These are phyloP conservation scores for Acanthamoeba divionensis DNA, from an alignment of 208 protist genomes.

Conservation along the genomic window DNA sequence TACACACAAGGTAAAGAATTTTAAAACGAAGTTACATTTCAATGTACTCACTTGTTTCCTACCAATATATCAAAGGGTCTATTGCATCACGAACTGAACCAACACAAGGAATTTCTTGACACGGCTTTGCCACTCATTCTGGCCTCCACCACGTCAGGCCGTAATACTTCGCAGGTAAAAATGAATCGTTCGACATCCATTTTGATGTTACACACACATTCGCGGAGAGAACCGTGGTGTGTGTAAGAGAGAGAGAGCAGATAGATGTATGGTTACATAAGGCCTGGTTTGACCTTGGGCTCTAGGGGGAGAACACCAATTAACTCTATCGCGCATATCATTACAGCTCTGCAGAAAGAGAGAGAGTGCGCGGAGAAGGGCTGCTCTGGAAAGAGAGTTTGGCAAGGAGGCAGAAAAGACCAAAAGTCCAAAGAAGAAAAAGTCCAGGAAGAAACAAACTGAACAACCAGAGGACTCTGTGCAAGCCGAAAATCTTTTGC, in stretches of 20 bases:
- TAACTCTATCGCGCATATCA: background rate
- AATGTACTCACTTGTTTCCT: no score
- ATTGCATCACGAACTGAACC: background rate
- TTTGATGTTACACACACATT: background rate
- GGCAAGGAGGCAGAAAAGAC: background rate
- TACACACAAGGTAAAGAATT: background rate
- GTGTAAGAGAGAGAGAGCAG: background rate
- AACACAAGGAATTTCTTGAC: conserved; percentile 30
- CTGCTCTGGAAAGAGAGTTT: background rate
- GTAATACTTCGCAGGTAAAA: conserved; percentile 5
- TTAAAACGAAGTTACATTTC: background rate
- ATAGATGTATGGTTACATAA: background rate
- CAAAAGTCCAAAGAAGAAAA: background rate
- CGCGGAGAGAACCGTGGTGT: no score
- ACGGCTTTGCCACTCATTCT: background rate
- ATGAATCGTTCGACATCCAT: background rate
- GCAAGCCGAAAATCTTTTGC: conserved; percentile 25
- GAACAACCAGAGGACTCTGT: background rate
- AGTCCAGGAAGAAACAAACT: background rate
- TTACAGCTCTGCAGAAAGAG: background rate
- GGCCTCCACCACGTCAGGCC: background rate
- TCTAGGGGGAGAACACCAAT: background rate
- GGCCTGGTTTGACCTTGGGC: background rate
- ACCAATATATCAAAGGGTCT: conserved; percentile 38
- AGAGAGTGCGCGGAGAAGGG: background rate